Conservation (phyloP, 2,329 filamentous ascomycete species). For the Epichloe elymi region DNA sequence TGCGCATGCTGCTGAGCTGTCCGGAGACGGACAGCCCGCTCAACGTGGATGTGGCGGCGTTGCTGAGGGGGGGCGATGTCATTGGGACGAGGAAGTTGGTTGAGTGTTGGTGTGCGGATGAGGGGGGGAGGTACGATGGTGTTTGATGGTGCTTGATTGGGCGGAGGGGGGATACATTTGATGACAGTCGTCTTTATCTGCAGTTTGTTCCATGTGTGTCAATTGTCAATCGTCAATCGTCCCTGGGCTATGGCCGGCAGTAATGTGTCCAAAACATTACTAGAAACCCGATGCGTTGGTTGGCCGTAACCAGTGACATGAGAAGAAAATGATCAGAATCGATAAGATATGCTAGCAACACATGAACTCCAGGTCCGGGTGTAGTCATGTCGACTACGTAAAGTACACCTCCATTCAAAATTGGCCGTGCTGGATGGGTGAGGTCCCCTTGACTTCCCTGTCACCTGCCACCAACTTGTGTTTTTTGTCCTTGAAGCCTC, state of each 20-base stretch:
- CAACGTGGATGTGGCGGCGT: slow-evolving; percentile 64
- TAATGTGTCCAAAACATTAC: too few relatives aligned
- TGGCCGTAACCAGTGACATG: too few relatives aligned
- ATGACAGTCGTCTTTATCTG: background rate
- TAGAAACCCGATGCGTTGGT: too few relatives aligned
- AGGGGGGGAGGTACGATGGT: slow-evolving; percentile 23
- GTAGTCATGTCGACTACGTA: background rate
- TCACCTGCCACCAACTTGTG: background rate
- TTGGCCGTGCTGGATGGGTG: background rate
- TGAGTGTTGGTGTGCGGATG: slow-evolving; percentile 49
- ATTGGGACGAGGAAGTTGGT: slow-evolving; percentile 58
- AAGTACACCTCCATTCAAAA: too few relatives aligned
- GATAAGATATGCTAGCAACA: slow-evolving; percentile 9
- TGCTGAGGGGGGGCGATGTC: slow-evolving; percentile 56
- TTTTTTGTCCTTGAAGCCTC: background rate
- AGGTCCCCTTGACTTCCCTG: background rate
- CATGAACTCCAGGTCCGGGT: slow-evolving; percentile 10
- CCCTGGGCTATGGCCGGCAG: too few relatives aligned
- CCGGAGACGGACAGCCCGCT: slow-evolving; percentile 64
- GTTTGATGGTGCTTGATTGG: slow-evolving; percentile 10
- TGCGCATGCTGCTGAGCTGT: slow-evolving; percentile 50
- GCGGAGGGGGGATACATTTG: background rate
- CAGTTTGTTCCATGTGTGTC: too few relatives aligned
- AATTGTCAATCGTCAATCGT: too few relatives aligned
- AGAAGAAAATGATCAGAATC: too few relatives aligned